Evolutionary conservation across 345 rosid genomes (phyloP).

Genomic region (Lepidium africanum): DNA sequence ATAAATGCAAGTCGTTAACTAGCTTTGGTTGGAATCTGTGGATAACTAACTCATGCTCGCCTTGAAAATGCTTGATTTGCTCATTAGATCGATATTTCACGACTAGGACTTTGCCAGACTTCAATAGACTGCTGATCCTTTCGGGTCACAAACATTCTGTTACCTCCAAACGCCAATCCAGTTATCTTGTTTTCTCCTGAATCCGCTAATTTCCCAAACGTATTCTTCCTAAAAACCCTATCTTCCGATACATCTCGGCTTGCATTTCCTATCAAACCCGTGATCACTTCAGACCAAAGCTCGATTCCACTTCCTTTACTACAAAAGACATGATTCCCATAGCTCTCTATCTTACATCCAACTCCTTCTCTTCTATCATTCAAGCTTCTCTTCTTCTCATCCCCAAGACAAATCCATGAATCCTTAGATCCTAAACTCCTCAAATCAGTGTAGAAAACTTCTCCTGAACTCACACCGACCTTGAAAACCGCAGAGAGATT

Average conservation of each 20-base stretch:
- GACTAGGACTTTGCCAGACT: conserved; percentile 76
- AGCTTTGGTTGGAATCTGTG: not conserved
- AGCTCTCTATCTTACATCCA: conserved; percentile 70
- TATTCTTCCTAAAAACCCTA: conserved; percentile 68
- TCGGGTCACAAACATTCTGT: conserved; percentile 66
- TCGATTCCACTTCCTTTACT: conserved; percentile 62
- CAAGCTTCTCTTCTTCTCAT: conserved; percentile 39
- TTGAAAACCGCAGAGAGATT: conserved; percentile 56
- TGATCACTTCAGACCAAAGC: conserved; percentile 78
- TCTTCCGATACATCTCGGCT: conserved; percentile 34
- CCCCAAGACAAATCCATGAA: conserved; percentile 68
- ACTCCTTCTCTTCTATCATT: conserved; percentile 75
- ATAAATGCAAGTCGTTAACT: not conserved
- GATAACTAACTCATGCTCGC: not conserved
- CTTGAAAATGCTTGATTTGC: not conserved
- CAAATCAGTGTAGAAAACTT: conserved; percentile 56
- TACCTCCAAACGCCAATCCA: conserved; percentile 72
- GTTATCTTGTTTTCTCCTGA: conserved; percentile 54
- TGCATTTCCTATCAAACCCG: conserved; percentile 28
- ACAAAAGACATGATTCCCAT: conserved; percentile 75
- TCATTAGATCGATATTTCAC: conserved; percentile 20
- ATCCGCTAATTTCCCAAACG: conserved; percentile 47
- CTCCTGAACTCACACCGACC: conserved; percentile 72
- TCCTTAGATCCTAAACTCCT: conserved; percentile 45
- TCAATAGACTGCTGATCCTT: conserved; percentile 71